These are phyloP conservation scores for Ulota crispa DNA, from an alignment of 225 moss, liverwort and hornwort genomes.

Conservation along the genomic window DNA sequence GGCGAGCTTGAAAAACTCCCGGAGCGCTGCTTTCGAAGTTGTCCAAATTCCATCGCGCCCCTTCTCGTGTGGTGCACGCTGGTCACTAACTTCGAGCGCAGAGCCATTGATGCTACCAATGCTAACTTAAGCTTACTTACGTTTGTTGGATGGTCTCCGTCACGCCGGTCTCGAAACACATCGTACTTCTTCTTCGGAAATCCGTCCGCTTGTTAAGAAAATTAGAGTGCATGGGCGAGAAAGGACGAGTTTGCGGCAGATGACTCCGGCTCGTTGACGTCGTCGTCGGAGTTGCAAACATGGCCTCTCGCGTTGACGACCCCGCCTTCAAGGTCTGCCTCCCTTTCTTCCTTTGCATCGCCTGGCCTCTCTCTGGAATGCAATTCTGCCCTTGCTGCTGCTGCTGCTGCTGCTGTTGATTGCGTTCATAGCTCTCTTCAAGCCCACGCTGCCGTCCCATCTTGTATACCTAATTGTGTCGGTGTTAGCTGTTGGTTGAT, in stretches of 20 bases:
- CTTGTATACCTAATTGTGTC: not conserved
- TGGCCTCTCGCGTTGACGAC: slow-evolving; percentile 21
- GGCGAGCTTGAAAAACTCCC: no score
- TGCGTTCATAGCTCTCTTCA: not conserved
- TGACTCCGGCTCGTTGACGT: not conserved
- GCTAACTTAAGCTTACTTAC: no score
- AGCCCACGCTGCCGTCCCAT: not conserved
- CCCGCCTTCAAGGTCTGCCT: slow-evolving; percentile 20
- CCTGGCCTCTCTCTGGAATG: not conserved
- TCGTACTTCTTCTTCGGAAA: not conserved
- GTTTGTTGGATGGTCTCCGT: not conserved
- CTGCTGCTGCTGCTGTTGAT: not conserved
- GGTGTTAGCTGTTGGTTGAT: not conserved
- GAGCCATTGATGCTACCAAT: no score
- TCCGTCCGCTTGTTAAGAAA: not conserved
- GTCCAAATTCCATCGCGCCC: no score
- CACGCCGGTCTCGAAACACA: not conserved
- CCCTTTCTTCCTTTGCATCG: not conserved
- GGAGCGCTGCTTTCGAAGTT: no score
- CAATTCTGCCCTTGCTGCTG: not conserved
- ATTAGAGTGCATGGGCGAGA: not conserved
- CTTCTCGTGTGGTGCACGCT: no score
- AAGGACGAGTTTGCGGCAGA: not conserved
- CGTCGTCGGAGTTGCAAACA: not conserved
- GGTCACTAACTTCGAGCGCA: no score